Evolutionary conservation across 768 basidiomycete genomes (phyloP).

Genomic region (Termitomyces heimii): DNA sequence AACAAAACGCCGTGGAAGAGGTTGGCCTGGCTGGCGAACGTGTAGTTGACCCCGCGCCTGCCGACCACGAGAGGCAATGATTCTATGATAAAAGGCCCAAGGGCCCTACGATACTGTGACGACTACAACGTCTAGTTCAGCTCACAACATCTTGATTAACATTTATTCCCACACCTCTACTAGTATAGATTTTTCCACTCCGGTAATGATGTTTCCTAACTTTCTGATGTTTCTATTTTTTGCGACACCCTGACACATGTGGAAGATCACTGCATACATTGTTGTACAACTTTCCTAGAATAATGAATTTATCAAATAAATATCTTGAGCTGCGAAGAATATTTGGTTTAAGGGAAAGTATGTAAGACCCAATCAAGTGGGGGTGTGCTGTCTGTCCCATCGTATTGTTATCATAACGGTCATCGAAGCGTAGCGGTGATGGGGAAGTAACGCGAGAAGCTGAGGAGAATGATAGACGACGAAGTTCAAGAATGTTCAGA

Average conservation of each 20-base stretch:
- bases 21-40: slow-evolving; percentile 24
- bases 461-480: too few species aligned
- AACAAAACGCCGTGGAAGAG: slow-evolving; percentile 67
- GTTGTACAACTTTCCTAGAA: not conserved
- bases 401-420: too few species aligned
- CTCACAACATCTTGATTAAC: not conserved
- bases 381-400: too few species aligned
- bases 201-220: not conserved
- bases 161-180: not conserved
- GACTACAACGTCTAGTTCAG: not conserved
- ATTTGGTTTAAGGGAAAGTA: too few species aligned
- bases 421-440: too few species aligned
- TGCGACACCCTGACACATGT: not conserved
- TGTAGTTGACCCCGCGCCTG: not conserved
- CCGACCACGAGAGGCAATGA: slow-evolving; percentile 10
- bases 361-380: too few species aligned
- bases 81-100: not conserved
- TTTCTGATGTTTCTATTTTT: not conserved
- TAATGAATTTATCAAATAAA: too few species aligned
- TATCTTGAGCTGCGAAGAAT: too few species aligned
- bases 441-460: too few species aligned
- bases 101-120: not conserved
- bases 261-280: not conserved
- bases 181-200: not conserved
- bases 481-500: too few species aligned